Conservation (phyloP, 495 filamentous ascomycete species). For the Alectoria sarmentosa region DNA sequence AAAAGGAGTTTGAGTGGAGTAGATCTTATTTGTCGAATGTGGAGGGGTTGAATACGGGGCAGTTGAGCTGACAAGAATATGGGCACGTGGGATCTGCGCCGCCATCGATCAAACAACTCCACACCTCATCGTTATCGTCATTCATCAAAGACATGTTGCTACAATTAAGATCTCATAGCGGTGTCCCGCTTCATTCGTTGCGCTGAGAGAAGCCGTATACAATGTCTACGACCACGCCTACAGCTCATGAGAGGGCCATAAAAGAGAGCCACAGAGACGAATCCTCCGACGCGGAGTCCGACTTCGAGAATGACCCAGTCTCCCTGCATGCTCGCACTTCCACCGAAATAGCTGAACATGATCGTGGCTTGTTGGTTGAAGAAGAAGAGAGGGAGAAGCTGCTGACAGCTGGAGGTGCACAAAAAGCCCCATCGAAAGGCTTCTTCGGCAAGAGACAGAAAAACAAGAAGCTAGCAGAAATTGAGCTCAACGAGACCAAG, state of each 20-base stretch:
- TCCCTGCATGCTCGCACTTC: conserved; percentile 57
- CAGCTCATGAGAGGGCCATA: background rate
- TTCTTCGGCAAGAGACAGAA: conserved; percentile 48
- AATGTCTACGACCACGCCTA: conserved; percentile 12
- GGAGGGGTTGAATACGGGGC: background rate
- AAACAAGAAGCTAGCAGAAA: conserved; percentile 38
- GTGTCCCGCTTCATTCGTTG: background rate
- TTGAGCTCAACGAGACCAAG: conserved; percentile 43
- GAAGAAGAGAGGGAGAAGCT: conserved; percentile 85
- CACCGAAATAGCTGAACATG: conserved; percentile 61
- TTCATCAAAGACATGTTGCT: background rate
- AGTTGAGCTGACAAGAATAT: background rate
- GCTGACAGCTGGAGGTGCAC: conserved; percentile 46
- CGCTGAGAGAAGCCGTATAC: background rate
- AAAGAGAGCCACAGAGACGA: conserved; percentile 13
- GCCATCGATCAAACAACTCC: background rate
- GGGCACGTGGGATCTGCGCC: background rate
- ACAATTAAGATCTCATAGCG: background rate
- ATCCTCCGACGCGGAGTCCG: conserved; percentile 36
- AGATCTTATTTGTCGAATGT: background rate
- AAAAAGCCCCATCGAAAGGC: conserved; percentile 42
- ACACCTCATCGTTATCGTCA: background rate
- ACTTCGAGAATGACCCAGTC: conserved; percentile 68
- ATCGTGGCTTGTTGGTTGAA: conserved; percentile 70
- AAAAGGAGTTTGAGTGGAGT: background rate